These are phyloP conservation scores for Patellifolia procumbens DNA, from an alignment of 179 eudicot genomes.

Conservation along the genomic window DNA sequence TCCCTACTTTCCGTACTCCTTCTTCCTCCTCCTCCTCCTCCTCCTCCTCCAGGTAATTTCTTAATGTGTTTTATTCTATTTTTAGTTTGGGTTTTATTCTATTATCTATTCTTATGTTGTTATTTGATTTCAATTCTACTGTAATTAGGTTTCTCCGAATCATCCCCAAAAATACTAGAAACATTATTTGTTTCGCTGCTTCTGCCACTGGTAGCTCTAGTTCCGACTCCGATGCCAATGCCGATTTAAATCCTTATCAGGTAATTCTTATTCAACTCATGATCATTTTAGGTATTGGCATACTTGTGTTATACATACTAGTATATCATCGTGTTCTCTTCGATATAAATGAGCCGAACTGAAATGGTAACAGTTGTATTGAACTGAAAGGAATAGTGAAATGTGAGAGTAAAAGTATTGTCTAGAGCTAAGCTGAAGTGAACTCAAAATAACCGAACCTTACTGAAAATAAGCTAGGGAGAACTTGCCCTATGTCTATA, in stretches of 20 bases:
- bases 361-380: too few species aligned
- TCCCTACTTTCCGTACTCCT: conserved; percentile 26
- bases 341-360: too few species aligned
- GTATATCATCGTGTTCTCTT: neutral
- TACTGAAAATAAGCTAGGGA: neutral
- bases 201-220: conserved; percentile 80
- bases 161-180: conserved; percentile 21
- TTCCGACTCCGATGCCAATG: conserved; percentile 52
- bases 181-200: conserved; percentile 59
- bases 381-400: too few species aligned
- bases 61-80: neutral
- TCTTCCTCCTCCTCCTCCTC: conserved; percentile 24
- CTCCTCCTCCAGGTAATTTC: conserved; percentile 33
- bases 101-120: neutral
- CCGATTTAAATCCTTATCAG: conserved; percentile 72
- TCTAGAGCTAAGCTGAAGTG: too few species aligned
- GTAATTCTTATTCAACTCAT: conserved; percentile 29
- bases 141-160: conserved; percentile 40
- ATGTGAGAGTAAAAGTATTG: too few species aligned
- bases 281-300: too few species aligned
- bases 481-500: too few species aligned
- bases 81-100: neutral
- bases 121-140: neutral
- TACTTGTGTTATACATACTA: neutral
- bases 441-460: neutral